These are phyloP conservation scores for Adansonia digitata DNA, from an alignment of 345 rosid genomes.

Conservation along the genomic window DNA sequence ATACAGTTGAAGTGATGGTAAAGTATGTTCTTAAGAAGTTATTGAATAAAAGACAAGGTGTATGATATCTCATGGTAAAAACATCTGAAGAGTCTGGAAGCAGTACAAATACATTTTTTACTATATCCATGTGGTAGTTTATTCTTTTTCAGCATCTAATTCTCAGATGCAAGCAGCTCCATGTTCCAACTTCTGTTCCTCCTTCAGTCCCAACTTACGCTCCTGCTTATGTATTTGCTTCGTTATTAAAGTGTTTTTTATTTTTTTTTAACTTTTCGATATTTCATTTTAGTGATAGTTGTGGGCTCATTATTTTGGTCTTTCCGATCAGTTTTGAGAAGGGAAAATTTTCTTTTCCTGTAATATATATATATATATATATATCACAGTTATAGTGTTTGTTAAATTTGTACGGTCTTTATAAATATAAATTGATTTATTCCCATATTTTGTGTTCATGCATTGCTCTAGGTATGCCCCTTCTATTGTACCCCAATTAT, in stretches of 20 bases:
- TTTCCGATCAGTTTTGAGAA: conserved; percentile 8
- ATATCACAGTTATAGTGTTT: conserved; percentile 8
- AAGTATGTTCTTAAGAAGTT: background rate
- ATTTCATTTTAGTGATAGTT: background rate
- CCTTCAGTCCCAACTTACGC: background rate
- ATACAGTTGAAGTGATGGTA: conserved; percentile 5
- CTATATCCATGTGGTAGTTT: background rate
- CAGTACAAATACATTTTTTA: background rate
- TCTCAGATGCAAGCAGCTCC: background rate
- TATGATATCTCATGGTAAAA: conserved; percentile 3
- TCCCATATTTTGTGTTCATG: background rate
- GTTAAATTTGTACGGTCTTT: background rate
- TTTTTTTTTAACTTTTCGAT: background rate
- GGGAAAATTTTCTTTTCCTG: background rate
- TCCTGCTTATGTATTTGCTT: background rate
- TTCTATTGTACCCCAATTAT: background rate
- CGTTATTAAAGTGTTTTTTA: background rate
- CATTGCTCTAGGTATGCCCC: background rate
- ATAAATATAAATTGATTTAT: background rate
- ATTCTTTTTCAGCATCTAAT: conserved; percentile 4
- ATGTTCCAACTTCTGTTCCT: background rate
- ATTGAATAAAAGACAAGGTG: conserved; percentile 21
- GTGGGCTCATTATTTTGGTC: conserved; percentile 13
- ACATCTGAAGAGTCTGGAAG: conserved; percentile 14
- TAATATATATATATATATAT: too few relatives aligned